Conservation (phyloP, 2,329 filamentous ascomycete genomes). For the Teratosphaeriaceae sp. region DNA sequence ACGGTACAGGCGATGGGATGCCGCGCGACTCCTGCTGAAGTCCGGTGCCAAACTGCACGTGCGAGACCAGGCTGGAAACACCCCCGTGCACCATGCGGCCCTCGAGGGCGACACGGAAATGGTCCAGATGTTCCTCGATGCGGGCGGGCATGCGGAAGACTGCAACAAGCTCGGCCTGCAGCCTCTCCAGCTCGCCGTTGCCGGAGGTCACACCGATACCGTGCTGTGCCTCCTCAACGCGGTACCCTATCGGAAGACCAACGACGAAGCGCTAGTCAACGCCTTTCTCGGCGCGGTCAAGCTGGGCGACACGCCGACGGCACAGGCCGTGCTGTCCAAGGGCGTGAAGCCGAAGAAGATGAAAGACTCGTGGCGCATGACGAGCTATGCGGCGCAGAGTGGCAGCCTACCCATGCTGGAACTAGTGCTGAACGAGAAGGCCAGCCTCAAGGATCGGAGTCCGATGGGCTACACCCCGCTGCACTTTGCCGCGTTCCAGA, state of each 20-base stretch:
- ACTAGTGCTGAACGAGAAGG: constrained; percentile 10
- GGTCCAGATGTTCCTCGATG: constrained; percentile 12
- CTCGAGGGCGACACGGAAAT: constrained; percentile 11
- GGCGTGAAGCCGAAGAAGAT: constrained; percentile 16
- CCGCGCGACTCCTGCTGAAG: constrained; percentile 9
- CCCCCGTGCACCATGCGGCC: constrained; percentile 12
- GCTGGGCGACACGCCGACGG: constrained; percentile 11
- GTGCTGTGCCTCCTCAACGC: constrained; percentile 12
- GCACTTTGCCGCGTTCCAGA: constrained; percentile 13
- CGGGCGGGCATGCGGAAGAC: constrained; percentile 8
- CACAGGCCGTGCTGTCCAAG: constrained; percentile 10
- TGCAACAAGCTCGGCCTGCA: constrained; percentile 9
- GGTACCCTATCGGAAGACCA: constrained; percentile 1
- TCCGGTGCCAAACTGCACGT: constrained; percentile 9
- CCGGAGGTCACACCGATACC: constrained; percentile 10
- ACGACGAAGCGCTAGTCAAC: constrained; percentile 7
- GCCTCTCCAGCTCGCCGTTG: constrained; percentile 13
- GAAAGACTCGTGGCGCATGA: constrained; percentile 15
- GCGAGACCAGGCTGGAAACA: constrained; percentile 11
- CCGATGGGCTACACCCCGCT: constrained; percentile 14
- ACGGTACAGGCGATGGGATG: constrained; percentile 5
- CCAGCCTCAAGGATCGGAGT: constrained; percentile 11
- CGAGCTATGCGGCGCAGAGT: constrained; percentile 13
- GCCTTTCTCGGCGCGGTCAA: constrained; percentile 12
- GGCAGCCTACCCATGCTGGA: constrained; percentile 17